Evolutionary conservation across 1,139 yeast genomes (phyloP), one percentile per base, ranked within the genome.

Genomic region (Yamadazyma blattariae): DNA sequence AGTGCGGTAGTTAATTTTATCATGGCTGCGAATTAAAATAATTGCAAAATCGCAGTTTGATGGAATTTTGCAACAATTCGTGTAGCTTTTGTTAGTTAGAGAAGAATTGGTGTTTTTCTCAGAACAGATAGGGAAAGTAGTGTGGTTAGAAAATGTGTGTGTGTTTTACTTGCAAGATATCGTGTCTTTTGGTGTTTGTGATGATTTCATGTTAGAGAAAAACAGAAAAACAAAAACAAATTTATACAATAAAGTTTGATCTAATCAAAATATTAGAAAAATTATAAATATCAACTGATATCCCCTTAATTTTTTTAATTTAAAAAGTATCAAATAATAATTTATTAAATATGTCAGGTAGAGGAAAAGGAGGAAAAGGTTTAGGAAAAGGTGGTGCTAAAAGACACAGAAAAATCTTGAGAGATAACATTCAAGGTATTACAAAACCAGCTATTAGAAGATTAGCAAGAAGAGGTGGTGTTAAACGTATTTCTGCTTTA

Each of bases 401-500:
- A 83, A 92, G 97, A 77, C 98, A 92, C 89, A 87, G 97, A 83
- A 90, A 90, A 86, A 88, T 92, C 74, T 80, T 90, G 57, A 89
- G 97, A 80, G 98, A 92, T 71, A 92, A 92, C 90, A 90, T 92
- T 56, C 97, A 90, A 77, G 98, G 98, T 79, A 90, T 92, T 66
- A 92, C 98, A 51, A 92, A 92, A 82, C 98, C 98, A 67, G 98
- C 98, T 61, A 92, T 92, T 67, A 89, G 98, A 79, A 90, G 98
- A 86, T 84, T 92, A 63, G 98, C 98, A 44, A 90, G 98, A 83
- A 89, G 98, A 87, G 98, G 98, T 77, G 98, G 98, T 87, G 98
- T 92, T 64, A 92, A 92, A 84, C 96, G 97, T 85, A 92, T 92
- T 59, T 90, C 97, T 50, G 97, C 96, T 64, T 79, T 90, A 66